A percentile compares a stretch with the other conserved stretches of the same genome.
Conservation (phyloP, 2,329 filamentous ascomycete genomes). For the Didymella pomorum region DNA sequence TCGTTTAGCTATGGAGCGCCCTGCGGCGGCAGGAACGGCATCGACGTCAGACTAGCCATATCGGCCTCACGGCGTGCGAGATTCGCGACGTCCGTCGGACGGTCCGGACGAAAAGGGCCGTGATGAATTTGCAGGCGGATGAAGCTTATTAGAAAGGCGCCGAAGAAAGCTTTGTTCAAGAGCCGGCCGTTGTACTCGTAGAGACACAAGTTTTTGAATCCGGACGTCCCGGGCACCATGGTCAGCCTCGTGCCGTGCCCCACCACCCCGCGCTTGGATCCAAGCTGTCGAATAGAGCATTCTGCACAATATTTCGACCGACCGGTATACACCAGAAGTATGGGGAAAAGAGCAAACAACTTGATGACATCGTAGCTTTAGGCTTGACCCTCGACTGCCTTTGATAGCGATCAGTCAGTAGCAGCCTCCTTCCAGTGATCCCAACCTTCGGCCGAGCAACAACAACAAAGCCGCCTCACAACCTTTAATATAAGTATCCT, state of each 20-base stretch:
- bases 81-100: slow-evolving; percentile 18
- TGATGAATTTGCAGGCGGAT: not conserved
- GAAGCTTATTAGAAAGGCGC: not conserved
- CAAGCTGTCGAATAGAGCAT: not conserved
- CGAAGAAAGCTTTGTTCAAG: not conserved
- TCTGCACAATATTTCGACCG: not conserved
- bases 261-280: not conserved
- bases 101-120: slow-evolving; percentile 29
- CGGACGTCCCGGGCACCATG: slow-evolving; percentile 5
- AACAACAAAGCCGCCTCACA: not conserved
- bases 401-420: no score
- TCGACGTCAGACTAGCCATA: slow-evolving; percentile 7
- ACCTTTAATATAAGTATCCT: not conserved
- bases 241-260: not conserved
- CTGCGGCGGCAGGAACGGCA: slow-evolving; percentile 37
- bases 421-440: not conserved
- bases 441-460: not conserved
- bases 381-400: no score
- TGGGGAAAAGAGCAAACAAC: not conserved
- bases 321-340: not conserved
- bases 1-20: slow-evolving; percentile 24
- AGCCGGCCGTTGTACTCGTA: not conserved
- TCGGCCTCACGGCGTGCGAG: slow-evolving; percentile 28
- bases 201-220: slow-evolving; percentile 1
- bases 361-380: no score